Base-by-base conservation (phyloP, 2,329 filamentous ascomycete species). In the Cladosporium sp. region DNA sequence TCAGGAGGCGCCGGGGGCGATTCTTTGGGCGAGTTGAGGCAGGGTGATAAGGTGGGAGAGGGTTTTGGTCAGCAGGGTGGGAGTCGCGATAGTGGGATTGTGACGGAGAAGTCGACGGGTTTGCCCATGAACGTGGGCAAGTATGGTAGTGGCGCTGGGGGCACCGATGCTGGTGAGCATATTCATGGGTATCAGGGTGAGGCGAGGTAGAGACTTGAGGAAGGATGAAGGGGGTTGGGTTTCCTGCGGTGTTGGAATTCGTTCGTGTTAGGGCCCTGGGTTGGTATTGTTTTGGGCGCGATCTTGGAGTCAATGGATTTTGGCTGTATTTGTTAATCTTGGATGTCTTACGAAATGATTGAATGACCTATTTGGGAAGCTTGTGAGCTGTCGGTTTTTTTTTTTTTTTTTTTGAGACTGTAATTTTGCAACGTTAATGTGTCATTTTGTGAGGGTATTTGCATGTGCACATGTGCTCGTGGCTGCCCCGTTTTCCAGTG, bases 111-210 rank as follows among this genome's bases (percentile, higher is more conserved):
- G 4, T 63, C 66, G 29, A 71, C 69, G 2, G 69, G 69, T 2
- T 55, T 72, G 1, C 68, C 68, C 6, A 69, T 69, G 67, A 68
- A 72, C 43, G 61, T 65, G 0, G 66, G 59, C 39, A 65, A 66
- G 50, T 70, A 68, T 40, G 69, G 69, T 12, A 58, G 60, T 45
- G 68, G 67, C 2, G 49, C 56, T 8, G 67, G 67, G 13, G 69
- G 69, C 2, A 69, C 63, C 0, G 69, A 72, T 55, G 68, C 59
- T 1, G 38, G 38, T 12, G 36, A 48, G 36, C 35, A 38, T 8
- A 48, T 48, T 40, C 35, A 36, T 33, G 45, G 45, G 12, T 38
- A 48, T 18, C 22, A 38, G 18, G 22, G 22, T 27, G 32, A 35
- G 32, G 15, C 38, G 8, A 40, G 20, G 38, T 39, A n/a, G n/a